Base-by-base conservation (phyloP, 1,139 yeast species). In the Pichia sp. region DNA sequence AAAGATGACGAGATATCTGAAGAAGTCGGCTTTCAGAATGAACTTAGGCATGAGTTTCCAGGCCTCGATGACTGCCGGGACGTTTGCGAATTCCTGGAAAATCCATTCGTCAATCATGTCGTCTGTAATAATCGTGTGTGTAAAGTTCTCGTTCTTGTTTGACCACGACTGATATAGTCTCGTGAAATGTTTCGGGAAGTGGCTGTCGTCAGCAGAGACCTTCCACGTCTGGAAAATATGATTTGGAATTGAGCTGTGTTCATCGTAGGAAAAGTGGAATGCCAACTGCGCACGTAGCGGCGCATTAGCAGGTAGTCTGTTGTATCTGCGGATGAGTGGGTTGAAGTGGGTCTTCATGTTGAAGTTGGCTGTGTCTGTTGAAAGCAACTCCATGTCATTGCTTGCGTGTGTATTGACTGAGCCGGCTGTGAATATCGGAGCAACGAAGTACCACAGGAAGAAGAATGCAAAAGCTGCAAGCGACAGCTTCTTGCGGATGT, bases 211-310 rank as follows among this genome's bases (percentile, higher is more conserved):
- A 26, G 78, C 64, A 7, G 79, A 80, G 11, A 80, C 84, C 71
- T 90, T 92, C 97, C 98, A 93, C 1, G 99, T 93, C 71, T 93
- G 99, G 97, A 98, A 93, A 47, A 93, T 82, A 57, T 79, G 78
- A 57, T 84, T 85, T 2, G 68, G 61, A 4, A 67, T 46, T 4
- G 63, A 60, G 52, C 74, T 71, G 23, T 70, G 59, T 1, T 82
- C 75, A 56, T 85, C 85, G 68, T 89, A 90, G 0, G 96, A 96
- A 66, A 85, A 88, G 61, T 81, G 81, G 62, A 67, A 78, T 5
- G 87, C 75, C 53, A 90, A 73, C 63, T 82, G 84, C 54, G 78
- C 78, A 54, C 87, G 74, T n/a, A 80, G 59, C 0, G 78, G 69
- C 1, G 80, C 64, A 4, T 66, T 65, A 2, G 41, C 8, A 4